Evolutionary conservation across 1,284 basidiomycete species (phyloP).

Genomic region (Phellinidium pouzarii): DNA sequence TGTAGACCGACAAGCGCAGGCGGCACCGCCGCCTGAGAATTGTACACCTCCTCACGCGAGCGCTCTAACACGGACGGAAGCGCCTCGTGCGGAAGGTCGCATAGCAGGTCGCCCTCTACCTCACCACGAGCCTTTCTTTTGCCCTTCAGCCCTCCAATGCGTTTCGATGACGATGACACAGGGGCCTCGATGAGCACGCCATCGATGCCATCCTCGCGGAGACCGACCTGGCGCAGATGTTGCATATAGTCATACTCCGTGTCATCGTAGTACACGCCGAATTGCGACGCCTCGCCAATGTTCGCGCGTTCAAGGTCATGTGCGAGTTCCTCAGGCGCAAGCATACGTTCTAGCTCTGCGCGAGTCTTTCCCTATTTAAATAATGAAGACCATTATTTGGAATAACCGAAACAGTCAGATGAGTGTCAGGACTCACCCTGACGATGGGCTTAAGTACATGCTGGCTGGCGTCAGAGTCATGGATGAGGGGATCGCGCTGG

Average conservation of each 20-base stretch:
- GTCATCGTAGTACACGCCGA: slow-evolving; percentile 95
- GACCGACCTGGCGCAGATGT: slow-evolving; percentile 77
- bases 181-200: slow-evolving; percentile 73
- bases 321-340: slow-evolving; percentile 55
- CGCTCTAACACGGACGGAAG: slow-evolving; percentile 71
- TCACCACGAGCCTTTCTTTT: slow-evolving; percentile 29
- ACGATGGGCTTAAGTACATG: slow-evolving; percentile 84
- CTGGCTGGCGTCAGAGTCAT: slow-evolving; percentile 85
- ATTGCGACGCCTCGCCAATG: slow-evolving; percentile 82
- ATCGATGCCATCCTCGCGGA: slow-evolving; percentile 70
- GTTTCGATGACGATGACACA: slow-evolving; percentile 27
- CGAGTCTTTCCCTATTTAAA: slow-evolving; percentile 64
- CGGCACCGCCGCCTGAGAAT: slow-evolving; percentile 70
- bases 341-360: slow-evolving; percentile 59
- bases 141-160: slow-evolving; percentile 26
- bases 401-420: not conserved
- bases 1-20: slow-evolving; percentile 84
- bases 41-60: slow-evolving; percentile 56
- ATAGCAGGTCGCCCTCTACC: slow-evolving; percentile 30
- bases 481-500: slow-evolving; percentile 90
- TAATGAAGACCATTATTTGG: not conserved
- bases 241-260: slow-evolving; percentile 99
- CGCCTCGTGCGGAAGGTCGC: slow-evolving; percentile 62
- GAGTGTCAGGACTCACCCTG: slow-evolving; percentile 42
- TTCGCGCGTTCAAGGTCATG: slow-evolving; percentile 40